Percentiles rank a stretch among this genome's conserved stretches.
phyloP scores from a whole-genome alignment of 148 eudicot genomes.

The Silene uniflora region DNA sequence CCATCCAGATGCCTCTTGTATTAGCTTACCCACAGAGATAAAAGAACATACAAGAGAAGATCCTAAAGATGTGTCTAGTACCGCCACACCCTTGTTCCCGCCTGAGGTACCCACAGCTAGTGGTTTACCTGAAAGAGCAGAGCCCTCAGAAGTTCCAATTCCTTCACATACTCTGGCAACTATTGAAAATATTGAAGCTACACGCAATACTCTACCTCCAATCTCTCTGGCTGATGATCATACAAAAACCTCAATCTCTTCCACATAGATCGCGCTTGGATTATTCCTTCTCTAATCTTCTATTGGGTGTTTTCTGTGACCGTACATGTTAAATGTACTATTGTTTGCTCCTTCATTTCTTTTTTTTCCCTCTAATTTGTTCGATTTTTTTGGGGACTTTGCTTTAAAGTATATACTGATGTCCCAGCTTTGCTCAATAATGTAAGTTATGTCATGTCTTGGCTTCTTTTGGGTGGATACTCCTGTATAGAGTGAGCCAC shows the following conservation, averaged over 20 bases:
- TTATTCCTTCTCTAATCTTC: background rate
- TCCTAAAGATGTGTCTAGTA: slow-evolving; percentile 3
- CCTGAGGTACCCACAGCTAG: background rate
- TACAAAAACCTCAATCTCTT: slow-evolving; percentile 3
- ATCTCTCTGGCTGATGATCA: slow-evolving; percentile 11
- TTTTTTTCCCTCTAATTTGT: background rate
- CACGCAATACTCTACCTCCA: background rate
- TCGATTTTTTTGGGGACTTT: slow-evolving; percentile 28
- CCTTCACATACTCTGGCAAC: slow-evolving; percentile 3
- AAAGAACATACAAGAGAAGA: slow-evolving; percentile 20
- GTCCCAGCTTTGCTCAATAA: slow-evolving; percentile 26
- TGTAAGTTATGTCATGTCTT: slow-evolving; percentile 13
- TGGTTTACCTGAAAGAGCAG: slow-evolving; percentile 9
- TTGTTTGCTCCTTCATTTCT: background rate
- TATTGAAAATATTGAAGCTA: slow-evolving; percentile 6
- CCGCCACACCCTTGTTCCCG: background rate
- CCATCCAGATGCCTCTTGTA: slow-evolving; percentile 25
- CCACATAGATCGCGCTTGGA: slow-evolving; percentile 4
- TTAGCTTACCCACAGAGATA: slow-evolving; percentile 24
- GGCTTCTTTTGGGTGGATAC: slow-evolving; percentile 9
- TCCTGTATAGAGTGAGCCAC: background rate
- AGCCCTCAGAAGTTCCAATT: slow-evolving; percentile 8
- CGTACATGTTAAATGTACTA: slow-evolving; percentile 1
- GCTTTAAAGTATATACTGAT: background rate
- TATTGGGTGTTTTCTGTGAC: slow-evolving; percentile 15